Percentiles rank a stretch among this genome's conserved stretches.
These are phyloP conservation scores for Pseudevernia furfuracea DNA, from an alignment of 495 filamentous ascomycete genomes.

Conservation along the genomic window DNA sequence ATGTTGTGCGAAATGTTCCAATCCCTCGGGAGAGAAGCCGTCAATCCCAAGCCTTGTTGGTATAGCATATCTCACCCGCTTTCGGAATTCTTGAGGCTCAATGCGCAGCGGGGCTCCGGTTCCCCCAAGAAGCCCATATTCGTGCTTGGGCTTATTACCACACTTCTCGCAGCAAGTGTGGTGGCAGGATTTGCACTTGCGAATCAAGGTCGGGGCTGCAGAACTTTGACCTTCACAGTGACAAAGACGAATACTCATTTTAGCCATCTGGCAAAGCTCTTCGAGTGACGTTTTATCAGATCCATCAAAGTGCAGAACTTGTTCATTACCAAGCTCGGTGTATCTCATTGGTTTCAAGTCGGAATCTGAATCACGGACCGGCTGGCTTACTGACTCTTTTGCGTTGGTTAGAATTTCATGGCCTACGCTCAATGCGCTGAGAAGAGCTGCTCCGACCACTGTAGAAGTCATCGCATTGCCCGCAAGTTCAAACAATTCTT, in stretches of 20 bases:
- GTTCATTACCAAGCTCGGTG: conserved; percentile 5
- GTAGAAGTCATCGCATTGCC: conserved; percentile 83
- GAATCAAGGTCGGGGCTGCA: conserved; percentile 34
- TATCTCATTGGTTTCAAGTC: background rate
- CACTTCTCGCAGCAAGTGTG: conserved; percentile 52
- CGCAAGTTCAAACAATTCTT: conserved; percentile 62
- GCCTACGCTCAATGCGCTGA: conserved; percentile 45
- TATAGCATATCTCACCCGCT: background rate
- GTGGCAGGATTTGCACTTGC: conserved; percentile 45
- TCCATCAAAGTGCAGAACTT: background rate
- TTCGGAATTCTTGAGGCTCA: background rate
- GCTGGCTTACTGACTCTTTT: background rate
- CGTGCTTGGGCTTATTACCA: conserved; percentile 42
- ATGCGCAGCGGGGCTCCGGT: background rate
- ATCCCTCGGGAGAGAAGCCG: background rate
- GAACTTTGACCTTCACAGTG: conserved; percentile 48
- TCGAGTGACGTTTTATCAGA: conserved; percentile 14
- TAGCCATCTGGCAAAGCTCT: conserved; percentile 26
- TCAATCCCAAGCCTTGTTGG: background rate
- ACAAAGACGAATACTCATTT: conserved; percentile 42
- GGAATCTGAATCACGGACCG: background rate
- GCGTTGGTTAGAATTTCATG: background rate
- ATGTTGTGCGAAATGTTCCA: background rate
- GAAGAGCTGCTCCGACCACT: conserved; percentile 57
- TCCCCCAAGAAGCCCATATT: background rate